phyloP scores from a whole-genome alignment of 352 stramenopile genomes.

The Phytophthora niederhauseri region DNA sequence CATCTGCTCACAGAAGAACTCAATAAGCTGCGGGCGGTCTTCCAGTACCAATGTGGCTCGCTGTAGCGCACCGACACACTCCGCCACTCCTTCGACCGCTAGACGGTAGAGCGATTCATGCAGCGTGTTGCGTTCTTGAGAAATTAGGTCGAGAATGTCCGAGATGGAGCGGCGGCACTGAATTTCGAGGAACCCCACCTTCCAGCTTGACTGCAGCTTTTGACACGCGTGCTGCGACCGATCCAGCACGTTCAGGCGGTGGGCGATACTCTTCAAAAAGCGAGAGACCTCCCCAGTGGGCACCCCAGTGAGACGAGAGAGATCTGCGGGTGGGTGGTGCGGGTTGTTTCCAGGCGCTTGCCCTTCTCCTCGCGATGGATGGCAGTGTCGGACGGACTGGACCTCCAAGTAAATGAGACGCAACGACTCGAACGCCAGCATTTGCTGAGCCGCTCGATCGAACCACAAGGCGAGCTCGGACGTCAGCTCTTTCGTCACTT shows the following conservation, averaged over 20 bases:
- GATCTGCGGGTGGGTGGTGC: constrained; percentile 14
- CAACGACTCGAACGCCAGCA: constrained; percentile 64
- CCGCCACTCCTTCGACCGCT: constrained; percentile 35
- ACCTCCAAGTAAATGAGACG: constrained; percentile 56
- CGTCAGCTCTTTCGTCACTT: constrained; percentile 39
- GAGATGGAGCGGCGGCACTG: constrained; percentile 65
- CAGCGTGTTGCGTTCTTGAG: constrained; percentile 47
- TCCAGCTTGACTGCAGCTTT: constrained; percentile 73
- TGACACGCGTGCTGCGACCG: constrained; percentile 62
- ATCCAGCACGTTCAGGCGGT: constrained; percentile 50
- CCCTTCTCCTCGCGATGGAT: background rate
- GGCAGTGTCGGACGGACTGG: constrained; percentile 34
- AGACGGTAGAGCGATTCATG: constrained; percentile 49
- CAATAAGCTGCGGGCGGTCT: constrained; percentile 72
- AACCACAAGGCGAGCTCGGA: constrained; percentile 51
- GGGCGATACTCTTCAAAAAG: constrained; percentile 48
- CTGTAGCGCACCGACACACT: constrained; percentile 55
- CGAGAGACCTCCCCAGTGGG: constrained; percentile 44
- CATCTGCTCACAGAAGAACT: constrained; percentile 77
- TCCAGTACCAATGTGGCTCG: constrained; percentile 55
- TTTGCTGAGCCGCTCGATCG: constrained; percentile 51
- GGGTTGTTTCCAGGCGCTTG: background rate
- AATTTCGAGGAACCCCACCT: constrained; percentile 77
- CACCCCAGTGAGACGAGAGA: constrained; percentile 43
- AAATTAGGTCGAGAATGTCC: constrained; percentile 68